Base-by-base conservation (phyloP, 1,284 basidiomycete genomes). In the Vanrija humicola region DNA sequence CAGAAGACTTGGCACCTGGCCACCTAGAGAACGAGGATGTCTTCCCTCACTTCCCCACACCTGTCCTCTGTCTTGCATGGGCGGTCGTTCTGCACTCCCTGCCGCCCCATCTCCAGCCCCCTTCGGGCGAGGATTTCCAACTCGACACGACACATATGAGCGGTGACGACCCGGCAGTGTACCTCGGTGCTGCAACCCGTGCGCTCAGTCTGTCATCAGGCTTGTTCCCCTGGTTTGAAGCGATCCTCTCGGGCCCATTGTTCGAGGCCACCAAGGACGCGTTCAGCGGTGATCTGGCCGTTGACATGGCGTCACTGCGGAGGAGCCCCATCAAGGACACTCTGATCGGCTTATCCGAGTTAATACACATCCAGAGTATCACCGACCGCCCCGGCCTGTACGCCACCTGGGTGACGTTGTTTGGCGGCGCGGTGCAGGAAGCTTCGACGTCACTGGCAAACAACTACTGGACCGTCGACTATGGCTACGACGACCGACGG, bases 381-480 rank as follows among this genome's bases (percentile, higher is more conserved):
- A 48, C 60, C 6, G 70, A 72, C 58, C 55, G 58, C 25, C 23
- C 42, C 8, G 69, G 68, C 1, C 55, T 74, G 15, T 69, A 68
- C 44, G 55, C 59, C 23, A 57, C 64, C 10, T 74, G 72, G 72
- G 64, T 65, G 26, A 39, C 68, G 42, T 46, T 73, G 5, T 74
- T 72, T 45, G 66, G 69, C 15, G 67, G 61, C 14, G 70, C 66
- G 6, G 61, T 65, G 10, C 50, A 60, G 26, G 56, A 57, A 14
- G 64, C 64, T 0, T 67, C 69, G 3, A 61, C 63, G 3, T 60
- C 63, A 6, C 46, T 74, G 10, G 59, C 63, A 8, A 60, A 62
- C n/a, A 71, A 73, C 50, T 75, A 66, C 55, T 75, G 73, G 73
- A 52, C 58, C 10, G 63, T 59, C 38, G 73, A 75, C 55, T 67